These are phyloP conservation scores for Voacanga thouarsii DNA, from an alignment of 257 asterid genomes.

Conservation along the genomic window DNA sequence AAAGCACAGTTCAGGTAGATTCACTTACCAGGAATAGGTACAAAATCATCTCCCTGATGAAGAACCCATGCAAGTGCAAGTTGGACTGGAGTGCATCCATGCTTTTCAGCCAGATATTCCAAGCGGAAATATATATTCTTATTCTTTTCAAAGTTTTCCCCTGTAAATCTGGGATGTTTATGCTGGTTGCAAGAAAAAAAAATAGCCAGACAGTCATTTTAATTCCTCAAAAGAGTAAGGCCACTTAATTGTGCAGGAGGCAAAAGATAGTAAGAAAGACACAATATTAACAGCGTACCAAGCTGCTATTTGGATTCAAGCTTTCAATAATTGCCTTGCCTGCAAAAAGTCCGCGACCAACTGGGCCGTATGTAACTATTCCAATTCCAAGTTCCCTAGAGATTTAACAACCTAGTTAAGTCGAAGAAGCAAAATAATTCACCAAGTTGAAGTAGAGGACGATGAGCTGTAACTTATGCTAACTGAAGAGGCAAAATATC, in stretches of 20 bases:
- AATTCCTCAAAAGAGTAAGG: not conserved
- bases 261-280: not conserved
- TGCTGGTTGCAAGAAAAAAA: slow-evolving; percentile 17
- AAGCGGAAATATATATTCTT: slow-evolving; percentile 45
- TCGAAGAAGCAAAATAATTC: not conserved
- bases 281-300: slow-evolving; percentile 29
- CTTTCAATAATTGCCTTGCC: slow-evolving; percentile 52
- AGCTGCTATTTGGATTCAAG: slow-evolving; percentile 32
- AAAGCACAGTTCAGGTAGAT: not conserved
- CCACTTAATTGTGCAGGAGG: not conserved
- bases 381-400: slow-evolving; percentile 67
- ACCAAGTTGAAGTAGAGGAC: not conserved
- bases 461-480: not conserved
- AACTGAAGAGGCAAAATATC: not conserved
- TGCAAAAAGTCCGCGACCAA: slow-evolving; percentile 54
- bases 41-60: slow-evolving; percentile 57
- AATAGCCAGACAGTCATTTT: not conserved
- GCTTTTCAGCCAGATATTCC: slow-evolving; percentile 46
- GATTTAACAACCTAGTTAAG: not conserved
- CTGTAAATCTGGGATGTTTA: slow-evolving; percentile 52
- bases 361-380: slow-evolving; percentile 60
- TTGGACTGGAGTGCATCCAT: slow-evolving; percentile 53
- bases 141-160: slow-evolving; percentile 63
- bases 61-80: slow-evolving; percentile 64
- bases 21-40: slow-evolving; percentile 63